Evolutionary conservation across 73 alveolate genomes (phyloP).

Genomic region (Uronychia setigera): DNA sequence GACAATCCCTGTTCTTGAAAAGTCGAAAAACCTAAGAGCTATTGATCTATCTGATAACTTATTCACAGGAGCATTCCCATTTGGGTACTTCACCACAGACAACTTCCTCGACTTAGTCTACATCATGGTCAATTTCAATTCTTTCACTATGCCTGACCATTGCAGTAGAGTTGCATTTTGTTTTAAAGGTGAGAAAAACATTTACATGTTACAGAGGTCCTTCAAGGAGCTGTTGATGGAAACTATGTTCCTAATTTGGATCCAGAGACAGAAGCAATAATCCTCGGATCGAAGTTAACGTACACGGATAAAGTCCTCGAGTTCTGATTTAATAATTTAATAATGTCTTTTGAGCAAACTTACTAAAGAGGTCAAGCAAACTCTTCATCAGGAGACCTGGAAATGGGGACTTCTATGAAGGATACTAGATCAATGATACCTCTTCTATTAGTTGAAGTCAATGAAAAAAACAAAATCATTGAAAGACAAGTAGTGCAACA

Average conservation of each 20-base stretch:
- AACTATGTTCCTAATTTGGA: not conserved
- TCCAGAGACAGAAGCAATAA: not conserved
- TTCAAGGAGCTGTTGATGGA: not conserved
- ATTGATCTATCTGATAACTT: conserved; percentile 57
- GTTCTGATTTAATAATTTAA: too few species aligned
- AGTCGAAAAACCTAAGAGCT: conserved; percentile 25
- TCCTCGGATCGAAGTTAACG: not conserved
- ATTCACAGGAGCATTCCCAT: conserved; percentile 59
- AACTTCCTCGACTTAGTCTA: conserved; percentile 39
- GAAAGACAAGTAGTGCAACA: not conserved
- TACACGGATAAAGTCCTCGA: not conserved
- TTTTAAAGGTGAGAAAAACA: conserved; percentile 26
- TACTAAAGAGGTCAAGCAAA: not conserved
- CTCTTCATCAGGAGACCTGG: too few species aligned
- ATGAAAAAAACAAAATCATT: not conserved
- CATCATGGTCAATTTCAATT: conserved; percentile 41
- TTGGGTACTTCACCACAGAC: conserved; percentile 45
- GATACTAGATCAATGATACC: not conserved
- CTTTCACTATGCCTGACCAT: conserved; percentile 27
- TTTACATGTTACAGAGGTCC: not conserved
- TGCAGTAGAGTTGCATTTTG: conserved; percentile 50
- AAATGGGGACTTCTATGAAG: not conserved
- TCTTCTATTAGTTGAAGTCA: not conserved
- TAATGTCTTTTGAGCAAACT: not conserved
- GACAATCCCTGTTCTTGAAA: conserved; percentile 33